These are phyloP conservation scores for Suhomyces atakaporum DNA, from an alignment of 1,139 yeast genomes.

Conservation along the genomic window DNA sequence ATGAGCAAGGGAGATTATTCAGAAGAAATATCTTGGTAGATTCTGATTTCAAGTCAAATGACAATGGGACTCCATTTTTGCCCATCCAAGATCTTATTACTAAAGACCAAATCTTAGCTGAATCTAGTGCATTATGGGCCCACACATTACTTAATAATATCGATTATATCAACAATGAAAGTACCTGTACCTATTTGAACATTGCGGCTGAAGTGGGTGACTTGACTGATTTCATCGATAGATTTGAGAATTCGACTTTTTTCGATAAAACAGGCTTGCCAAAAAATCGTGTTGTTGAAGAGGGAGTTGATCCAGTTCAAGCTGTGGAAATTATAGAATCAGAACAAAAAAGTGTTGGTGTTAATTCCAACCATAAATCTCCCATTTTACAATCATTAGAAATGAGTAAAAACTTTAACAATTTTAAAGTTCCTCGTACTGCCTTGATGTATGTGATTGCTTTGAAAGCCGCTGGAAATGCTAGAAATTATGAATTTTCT, in stretches of 20 bases:
- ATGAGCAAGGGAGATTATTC: conserved; percentile 48
- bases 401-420: conserved; percentile 3
- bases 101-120: conserved; percentile 57
- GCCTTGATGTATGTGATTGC: conserved; percentile 62
- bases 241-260: conserved; percentile 52
- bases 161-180: conserved; percentile 39
- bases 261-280: conserved; percentile 34
- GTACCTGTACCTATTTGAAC: conserved; percentile 54
- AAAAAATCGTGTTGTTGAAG: conserved; percentile 18
- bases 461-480: conserved; percentile 63
- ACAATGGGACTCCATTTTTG: conserved; percentile 60
- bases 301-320: conserved; percentile 24
- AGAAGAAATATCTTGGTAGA: conserved; percentile 47
- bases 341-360: neutral
- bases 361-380: conserved; percentile 19
- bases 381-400: conserved; percentile 26
- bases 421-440: conserved; percentile 42
- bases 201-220: conserved; percentile 52
- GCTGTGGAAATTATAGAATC: conserved; percentile 8
- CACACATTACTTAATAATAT: conserved; percentile 49
- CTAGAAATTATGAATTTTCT: conserved; percentile 57
- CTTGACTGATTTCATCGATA: conserved; percentile 50
- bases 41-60: conserved; percentile 24
- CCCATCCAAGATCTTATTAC: conserved; percentile 53
- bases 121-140: conserved; percentile 77